These are phyloP conservation scores for Phialophora verrucosa DNA, from an alignment of 2,329 filamentous ascomycete species.

Conservation along the genomic window DNA sequence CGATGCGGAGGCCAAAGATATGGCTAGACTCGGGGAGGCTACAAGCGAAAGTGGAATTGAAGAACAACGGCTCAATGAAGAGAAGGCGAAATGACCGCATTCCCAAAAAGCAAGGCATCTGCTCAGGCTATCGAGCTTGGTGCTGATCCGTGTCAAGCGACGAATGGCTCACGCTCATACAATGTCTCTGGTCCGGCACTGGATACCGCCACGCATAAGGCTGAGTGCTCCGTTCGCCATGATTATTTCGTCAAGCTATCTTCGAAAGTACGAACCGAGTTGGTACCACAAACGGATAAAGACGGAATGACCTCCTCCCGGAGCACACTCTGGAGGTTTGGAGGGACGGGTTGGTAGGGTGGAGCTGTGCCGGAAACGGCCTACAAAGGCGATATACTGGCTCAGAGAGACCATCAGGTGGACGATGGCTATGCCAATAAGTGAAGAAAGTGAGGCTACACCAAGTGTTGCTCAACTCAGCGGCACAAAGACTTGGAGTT, in stretches of 20 bases:
- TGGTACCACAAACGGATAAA: not conserved
- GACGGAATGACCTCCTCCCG: not conserved
- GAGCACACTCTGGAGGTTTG: not conserved
- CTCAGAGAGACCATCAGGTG: not conserved
- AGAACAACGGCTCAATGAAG: not conserved
- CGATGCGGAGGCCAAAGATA: constrained; percentile 24
- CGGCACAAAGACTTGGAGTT: not conserved
- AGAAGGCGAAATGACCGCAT: not conserved
- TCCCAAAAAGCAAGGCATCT: not conserved
- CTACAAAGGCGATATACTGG: not conserved
- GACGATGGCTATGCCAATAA: not conserved
- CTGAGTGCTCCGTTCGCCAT: not conserved
- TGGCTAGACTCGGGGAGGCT: constrained; percentile 3
- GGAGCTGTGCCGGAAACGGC: not conserved
- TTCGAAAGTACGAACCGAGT: not conserved
- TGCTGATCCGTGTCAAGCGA: not conserved
- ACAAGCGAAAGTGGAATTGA: constrained; percentile 1
- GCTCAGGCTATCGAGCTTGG: not conserved
- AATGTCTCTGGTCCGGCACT: not conserved
- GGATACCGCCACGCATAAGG: not conserved
- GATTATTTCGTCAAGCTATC: not conserved
- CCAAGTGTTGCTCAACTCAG: not conserved
- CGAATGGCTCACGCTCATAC: not conserved
- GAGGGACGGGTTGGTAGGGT: not conserved
- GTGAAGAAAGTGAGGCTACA: not conserved